Evolutionary conservation across 2,329 filamentous ascomycete species (phyloP), one percentile per base, ranked within the genome.

Genomic region (Scedosporium boydii): DNA sequence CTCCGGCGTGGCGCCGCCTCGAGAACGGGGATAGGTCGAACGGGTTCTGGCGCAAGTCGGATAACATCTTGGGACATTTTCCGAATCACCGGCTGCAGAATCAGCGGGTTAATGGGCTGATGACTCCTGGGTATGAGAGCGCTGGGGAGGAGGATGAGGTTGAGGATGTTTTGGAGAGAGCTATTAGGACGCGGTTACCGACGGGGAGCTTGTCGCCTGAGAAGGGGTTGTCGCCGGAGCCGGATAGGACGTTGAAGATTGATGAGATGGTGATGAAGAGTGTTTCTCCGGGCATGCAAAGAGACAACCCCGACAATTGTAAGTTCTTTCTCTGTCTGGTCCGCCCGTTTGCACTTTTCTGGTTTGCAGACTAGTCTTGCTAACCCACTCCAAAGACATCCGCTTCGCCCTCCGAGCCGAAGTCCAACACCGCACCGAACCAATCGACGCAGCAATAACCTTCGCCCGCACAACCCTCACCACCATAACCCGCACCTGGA

Each of bases 391-490:
- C 62, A 65, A 73, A 95, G 91, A 93, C 75, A 90, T 96, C 69
- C 90, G 92, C 66, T 93, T 97, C 75, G 89, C 90, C 60, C 82
- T 96, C 65, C 87, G 90, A 69, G 90, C 92, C 65, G 92, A 96
- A 77, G 89, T 96, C 34, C 90, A 93, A 70, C 92, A 96, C 70
- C 86, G 89, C 62, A 90, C 88, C 57, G 91, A 93, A 70, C 91
- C 90, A 14, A 89, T 96, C 68, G 90, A 96, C 70, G 82, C 88
- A 18, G 82, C 84, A 55, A 80, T 93, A 67, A 81, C 78, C 61
- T 87, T 86, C 64, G 67, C 91, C 64, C 85, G 84, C 66, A 79
- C 76, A 64, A 83, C 80, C 64, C 80, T 89, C 66, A 77, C 81
- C 62, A 74, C 80, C 60, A 75, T 89, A 57, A 91, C 88, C 2